Conservation (phyloP, 2,329 filamentous ascomycete genomes). For the Aaosphaeria pasadenensis region DNA sequence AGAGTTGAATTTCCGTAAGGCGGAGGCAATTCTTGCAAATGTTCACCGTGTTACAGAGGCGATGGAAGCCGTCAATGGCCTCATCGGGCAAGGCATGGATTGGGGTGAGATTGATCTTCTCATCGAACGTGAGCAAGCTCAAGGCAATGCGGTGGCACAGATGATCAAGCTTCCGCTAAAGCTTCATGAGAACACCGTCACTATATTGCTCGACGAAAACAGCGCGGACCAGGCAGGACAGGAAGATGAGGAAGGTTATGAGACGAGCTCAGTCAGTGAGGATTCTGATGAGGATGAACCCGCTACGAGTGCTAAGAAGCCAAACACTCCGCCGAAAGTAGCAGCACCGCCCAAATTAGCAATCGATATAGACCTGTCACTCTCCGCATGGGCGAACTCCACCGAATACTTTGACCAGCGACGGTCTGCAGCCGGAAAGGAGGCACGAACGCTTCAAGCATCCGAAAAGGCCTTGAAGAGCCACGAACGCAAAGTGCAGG, state of each 20-base stretch:
- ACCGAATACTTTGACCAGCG: slow-evolving; percentile 89
- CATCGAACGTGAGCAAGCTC: slow-evolving; percentile 80
- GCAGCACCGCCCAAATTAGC: slow-evolving; percentile 51
- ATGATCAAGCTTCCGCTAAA: slow-evolving; percentile 86
- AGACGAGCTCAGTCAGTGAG: slow-evolving; percentile 64
- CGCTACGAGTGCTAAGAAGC: slow-evolving; percentile 48
- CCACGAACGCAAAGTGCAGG: slow-evolving; percentile 81
- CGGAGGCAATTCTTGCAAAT: slow-evolving; percentile 86
- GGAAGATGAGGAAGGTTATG: slow-evolving; percentile 54
- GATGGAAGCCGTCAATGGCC: slow-evolving; percentile 84
- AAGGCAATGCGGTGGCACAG: slow-evolving; percentile 79
- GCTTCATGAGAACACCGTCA: slow-evolving; percentile 84
- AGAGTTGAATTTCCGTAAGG: slow-evolving; percentile 80
- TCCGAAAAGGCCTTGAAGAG: slow-evolving; percentile 82
- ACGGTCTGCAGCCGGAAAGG: slow-evolving; percentile 77
- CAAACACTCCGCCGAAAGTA: slow-evolving; percentile 21
- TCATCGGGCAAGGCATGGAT: slow-evolving; percentile 95
- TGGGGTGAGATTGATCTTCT: slow-evolving; percentile 89
- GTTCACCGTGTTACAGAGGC: slow-evolving; percentile 88
- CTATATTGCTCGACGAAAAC: slow-evolving; percentile 71
- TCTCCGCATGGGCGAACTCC: slow-evolving; percentile 87
- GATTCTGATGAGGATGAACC: slow-evolving; percentile 56
- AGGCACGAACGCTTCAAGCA: slow-evolving; percentile 80
- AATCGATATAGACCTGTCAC: slow-evolving; percentile 79
- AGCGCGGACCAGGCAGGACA: slow-evolving; percentile 62